phyloP scores from a whole-genome alignment of 768 basidiomycete species.

The Holtermannia corniformis region DNA sequence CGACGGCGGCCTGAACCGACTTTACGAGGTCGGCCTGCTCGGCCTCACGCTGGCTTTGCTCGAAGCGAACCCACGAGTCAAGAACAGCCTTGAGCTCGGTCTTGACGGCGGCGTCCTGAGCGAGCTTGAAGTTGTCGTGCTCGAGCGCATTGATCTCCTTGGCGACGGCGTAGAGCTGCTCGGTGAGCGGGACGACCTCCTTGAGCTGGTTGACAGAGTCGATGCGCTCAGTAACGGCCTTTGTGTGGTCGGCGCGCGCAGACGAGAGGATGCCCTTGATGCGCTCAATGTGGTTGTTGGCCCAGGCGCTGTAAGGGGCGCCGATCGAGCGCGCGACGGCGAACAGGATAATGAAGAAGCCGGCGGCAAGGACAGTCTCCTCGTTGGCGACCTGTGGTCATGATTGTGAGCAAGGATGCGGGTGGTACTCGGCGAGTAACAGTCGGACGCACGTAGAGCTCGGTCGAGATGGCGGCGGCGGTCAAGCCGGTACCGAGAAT shows the following conservation, averaged over 20 bases:
- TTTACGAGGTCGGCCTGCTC: conserved; percentile 89
- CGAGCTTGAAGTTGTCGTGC: conserved; percentile 75
- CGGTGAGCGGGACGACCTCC: conserved; percentile 84
- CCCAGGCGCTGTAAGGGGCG: conserved; percentile 88
- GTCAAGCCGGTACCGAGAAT: conserved; percentile 79
- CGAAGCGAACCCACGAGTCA: conserved; percentile 96
- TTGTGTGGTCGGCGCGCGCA: conserved; percentile 80
- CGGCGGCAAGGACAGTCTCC: conserved; percentile 79
- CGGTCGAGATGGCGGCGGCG: conserved; percentile 89
- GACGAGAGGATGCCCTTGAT: conserved; percentile 71
- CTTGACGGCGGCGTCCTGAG: conserved; percentile 77
- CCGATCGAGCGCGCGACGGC: conserved; percentile 59
- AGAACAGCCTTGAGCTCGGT: conserved; percentile 86
- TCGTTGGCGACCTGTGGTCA: conserved; percentile 63
- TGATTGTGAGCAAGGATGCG: conserved; percentile 1
- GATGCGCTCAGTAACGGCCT: conserved; percentile 88
- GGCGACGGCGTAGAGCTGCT: conserved; percentile 81
- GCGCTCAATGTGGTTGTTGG: conserved; percentile 69
- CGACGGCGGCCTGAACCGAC: conserved; percentile 48
- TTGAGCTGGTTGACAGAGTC: conserved; percentile 85
- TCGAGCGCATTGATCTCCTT: conserved; percentile 94
- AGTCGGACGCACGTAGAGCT: conserved; percentile 60
- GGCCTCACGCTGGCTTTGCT: conserved; percentile 91
- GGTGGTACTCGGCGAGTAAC: neutral
- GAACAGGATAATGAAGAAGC: conserved; percentile 70